Evolutionary conservation across 2,329 filamentous ascomycete genomes (phyloP).

Genomic region (Talaromyces sp.): DNA sequence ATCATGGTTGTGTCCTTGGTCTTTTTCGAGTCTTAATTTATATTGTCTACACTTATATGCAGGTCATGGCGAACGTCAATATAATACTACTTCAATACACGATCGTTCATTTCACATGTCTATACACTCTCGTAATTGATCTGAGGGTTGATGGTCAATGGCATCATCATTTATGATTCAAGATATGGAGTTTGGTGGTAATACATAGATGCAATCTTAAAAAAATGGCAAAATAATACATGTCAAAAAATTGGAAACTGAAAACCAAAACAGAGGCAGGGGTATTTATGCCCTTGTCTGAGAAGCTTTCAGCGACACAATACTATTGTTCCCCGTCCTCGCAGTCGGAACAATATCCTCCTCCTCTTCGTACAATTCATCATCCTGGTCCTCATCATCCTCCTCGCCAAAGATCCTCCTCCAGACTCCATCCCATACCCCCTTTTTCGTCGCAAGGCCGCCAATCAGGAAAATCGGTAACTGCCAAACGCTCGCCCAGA

Average conservation of each 20-base stretch:
- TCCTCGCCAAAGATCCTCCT: constrained; percentile 60
- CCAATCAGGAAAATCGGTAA: constrained; percentile 84
- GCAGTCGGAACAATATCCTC: neutral
- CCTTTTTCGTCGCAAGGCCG: constrained; percentile 89
- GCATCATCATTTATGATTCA: neutral
- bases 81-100: neutral
- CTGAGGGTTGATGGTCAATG: neutral
- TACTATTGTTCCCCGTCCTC: neutral
- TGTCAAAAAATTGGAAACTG: neutral
- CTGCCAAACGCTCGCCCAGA: constrained; percentile 99
- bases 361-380: constrained; percentile 48
- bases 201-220: constrained; percentile 4
- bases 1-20: neutral
- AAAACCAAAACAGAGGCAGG: neutral
- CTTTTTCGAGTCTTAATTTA: neutral
- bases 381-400: constrained; percentile 57
- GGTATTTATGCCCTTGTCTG: constrained; percentile 3
- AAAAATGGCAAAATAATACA: neutral
- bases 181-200: neutral
- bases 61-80: neutral
- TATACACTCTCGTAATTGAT: too few species aligned
- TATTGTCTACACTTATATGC: constrained; percentile 2
- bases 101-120: too few species aligned
- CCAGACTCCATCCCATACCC: constrained; percentile 82
- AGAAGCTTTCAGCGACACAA: neutral